phyloP scores from a whole-genome alignment of 2,329 filamentous ascomycete species.

The Aspergillus brunneoviolaceus region DNA sequence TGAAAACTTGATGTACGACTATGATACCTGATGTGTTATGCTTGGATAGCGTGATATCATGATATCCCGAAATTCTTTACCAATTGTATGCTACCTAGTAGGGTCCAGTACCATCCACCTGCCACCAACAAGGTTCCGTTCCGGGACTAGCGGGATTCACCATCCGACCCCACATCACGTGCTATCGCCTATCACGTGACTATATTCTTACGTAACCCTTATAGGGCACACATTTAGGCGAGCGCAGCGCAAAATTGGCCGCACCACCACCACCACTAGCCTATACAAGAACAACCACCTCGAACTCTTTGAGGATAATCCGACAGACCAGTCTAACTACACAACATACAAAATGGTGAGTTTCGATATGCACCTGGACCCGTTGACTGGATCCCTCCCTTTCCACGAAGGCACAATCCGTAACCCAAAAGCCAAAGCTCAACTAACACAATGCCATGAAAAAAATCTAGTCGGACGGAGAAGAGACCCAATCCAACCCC shows the following conservation, averaged over 20 bases:
- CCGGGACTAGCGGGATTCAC: neutral
- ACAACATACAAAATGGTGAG: constrained; percentile 49
- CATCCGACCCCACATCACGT: neutral
- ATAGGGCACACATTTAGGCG: constrained; percentile 32
- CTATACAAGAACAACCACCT: constrained; percentile 25
- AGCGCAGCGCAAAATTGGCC: constrained; percentile 26
- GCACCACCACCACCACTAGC: constrained; percentile 26
- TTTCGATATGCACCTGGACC: neutral
- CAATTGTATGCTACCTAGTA: too few species aligned
- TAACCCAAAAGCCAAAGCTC: neutral
- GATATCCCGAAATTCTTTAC: neutral
- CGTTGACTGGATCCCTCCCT: too few species aligned
- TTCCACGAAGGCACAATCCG: neutral
- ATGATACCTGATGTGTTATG: constrained; percentile 39
- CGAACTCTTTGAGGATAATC: constrained; percentile 56
- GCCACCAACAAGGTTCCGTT: neutral
- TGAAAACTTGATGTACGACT: constrained; percentile 42
- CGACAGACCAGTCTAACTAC: constrained; percentile 42
- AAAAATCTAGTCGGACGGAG: constrained; percentile 88
- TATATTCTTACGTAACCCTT: constrained; percentile 8
- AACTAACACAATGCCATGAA: constrained; percentile 18
- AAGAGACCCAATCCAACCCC: constrained; percentile 80
- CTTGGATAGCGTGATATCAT: constrained; percentile 16
- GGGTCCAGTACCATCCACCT: too few species aligned
- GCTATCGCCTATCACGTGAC: neutral